phyloP scores from a whole-genome alignment of 1,284 basidiomycete genomes.

The Taiwanofungus camphoratus region DNA sequence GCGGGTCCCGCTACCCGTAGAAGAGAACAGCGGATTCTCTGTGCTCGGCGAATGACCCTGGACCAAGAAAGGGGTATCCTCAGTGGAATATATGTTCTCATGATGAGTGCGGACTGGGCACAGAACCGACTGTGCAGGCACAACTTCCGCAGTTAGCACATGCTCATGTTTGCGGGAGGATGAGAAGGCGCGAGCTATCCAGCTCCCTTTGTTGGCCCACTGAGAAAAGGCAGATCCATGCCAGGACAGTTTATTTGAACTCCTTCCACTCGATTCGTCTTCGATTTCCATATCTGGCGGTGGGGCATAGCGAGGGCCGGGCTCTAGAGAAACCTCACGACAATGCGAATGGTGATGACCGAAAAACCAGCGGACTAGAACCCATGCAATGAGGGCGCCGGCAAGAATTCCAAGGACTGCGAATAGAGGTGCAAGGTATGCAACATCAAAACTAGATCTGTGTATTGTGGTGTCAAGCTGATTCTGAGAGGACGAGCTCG shows the following conservation, averaged over 20 bases:
- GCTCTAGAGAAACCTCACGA: slow-evolving; percentile 20
- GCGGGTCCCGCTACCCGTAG: not conserved
- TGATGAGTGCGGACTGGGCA: no score
- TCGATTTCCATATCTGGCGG: slow-evolving; percentile 13
- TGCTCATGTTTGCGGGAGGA: not conserved
- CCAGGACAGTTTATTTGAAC: not conserved
- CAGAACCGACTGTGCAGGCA: not conserved
- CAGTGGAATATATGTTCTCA: no score
- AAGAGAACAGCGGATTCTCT: no score
- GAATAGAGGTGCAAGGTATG: slow-evolving; percentile 38
- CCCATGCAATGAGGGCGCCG: slow-evolving; percentile 27
- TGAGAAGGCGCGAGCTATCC: not conserved
- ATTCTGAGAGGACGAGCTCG: slow-evolving; percentile 21
- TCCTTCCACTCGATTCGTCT: not conserved
- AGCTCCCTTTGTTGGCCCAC: not conserved
- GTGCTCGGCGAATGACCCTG: not conserved
- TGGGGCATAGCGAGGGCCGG: slow-evolving; percentile 35
- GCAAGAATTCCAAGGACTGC: slow-evolving; percentile 30
- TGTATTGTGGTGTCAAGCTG: slow-evolving; percentile 14
- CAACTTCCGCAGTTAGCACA: not conserved
- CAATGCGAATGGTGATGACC: slow-evolving; percentile 7
- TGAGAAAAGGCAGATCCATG: not conserved
- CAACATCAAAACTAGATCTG: slow-evolving; percentile 24
- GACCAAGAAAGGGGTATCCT: not conserved
- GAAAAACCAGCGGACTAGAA: slow-evolving; percentile 21